phyloP scores from a whole-genome alignment of 352 stramenopile species.

The Phytophthora ohioensis region DNA sequence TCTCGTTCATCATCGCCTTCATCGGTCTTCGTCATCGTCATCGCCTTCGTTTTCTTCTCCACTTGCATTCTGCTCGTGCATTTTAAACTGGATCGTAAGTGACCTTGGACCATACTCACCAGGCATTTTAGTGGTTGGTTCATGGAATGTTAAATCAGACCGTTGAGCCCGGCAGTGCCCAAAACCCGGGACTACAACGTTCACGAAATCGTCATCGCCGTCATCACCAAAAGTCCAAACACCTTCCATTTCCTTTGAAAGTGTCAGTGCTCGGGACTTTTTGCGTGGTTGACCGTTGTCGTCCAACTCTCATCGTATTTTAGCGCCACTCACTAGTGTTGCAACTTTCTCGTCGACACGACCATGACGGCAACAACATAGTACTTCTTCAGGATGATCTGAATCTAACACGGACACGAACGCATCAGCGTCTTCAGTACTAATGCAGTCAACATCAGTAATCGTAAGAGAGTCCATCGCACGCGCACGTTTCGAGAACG shows the following conservation, averaged over 20 bases:
- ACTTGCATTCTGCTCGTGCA: not conserved
- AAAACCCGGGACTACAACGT: slow-evolving; percentile 14
- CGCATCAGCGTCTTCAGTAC: not conserved
- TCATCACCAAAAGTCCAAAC: slow-evolving; percentile 14
- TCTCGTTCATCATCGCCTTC: not conserved
- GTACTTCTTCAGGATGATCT: not conserved
- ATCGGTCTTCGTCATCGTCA: not conserved
- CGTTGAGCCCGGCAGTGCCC: slow-evolving; percentile 7
- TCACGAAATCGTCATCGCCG: slow-evolving; percentile 10
- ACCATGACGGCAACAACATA: not conserved
- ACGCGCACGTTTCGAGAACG: not conserved
- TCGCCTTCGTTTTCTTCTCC: not conserved
- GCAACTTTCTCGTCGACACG: slow-evolving; percentile 1
- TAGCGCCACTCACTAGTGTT: not conserved
- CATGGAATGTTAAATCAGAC: not conserved
- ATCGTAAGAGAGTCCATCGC: not conserved
- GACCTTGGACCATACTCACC: not conserved
- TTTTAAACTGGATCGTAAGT: not conserved
- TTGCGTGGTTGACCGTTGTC: not conserved
- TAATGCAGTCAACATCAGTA: not conserved
- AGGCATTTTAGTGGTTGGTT: not conserved
- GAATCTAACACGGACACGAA: not conserved
- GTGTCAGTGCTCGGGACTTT: not conserved
- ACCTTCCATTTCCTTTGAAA: not conserved
- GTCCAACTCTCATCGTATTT: slow-evolving; percentile 5